Base-by-base conservation (phyloP, 139 green algal genomes). In the Chlamydomonas incerta region DNA sequence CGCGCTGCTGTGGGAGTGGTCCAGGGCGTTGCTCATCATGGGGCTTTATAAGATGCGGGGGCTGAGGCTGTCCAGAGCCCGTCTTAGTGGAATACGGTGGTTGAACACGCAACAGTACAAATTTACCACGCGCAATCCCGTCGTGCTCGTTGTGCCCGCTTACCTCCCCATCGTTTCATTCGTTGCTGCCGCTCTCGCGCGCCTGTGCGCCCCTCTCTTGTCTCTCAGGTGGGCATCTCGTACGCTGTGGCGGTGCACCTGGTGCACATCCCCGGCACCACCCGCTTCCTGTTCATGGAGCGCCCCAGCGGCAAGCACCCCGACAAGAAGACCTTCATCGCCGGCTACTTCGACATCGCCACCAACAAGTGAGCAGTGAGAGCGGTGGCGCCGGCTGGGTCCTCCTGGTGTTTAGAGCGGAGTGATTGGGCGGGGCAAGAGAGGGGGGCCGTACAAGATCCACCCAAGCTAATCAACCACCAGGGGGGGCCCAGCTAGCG, bases 251-350 rank as follows among this genome's bases (percentile, higher is more conserved):
- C 80, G 2, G 84, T 88, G 21, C 84, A 88, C 69, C 65, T 88
- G 75, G 20, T 50, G 5, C 75, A 85, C 75, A 88, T 88, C 60
- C 74, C 84, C 28, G 84, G 84, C 18, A 85, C 84, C n/a, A 81
- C 37, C 21, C 55, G 84, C 29, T 88, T 72, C 68, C 66, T 88
- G 52, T 85, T 88, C 58, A 88, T 88, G 84, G 84, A 88, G 67
- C 84, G 84, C 11, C 84, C 84, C 55, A 81, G 65, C 55, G 88
- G 88, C 65, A 88, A 89, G 50, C 88, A 91, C 80, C 88, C 88
- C 21, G 88, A 91, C 74, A n/a, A 55, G 2, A 79, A 60, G n/a
- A 60, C 52, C 3, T 52, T 66, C 41, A 91, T 91, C 33, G 84
- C 84, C 1, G 84, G 84, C 47, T 88, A 52, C 68, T 88, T 58